phyloP scores from a whole-genome alignment of 75 land plant species.

The Pinus tabuliformis region DNA sequence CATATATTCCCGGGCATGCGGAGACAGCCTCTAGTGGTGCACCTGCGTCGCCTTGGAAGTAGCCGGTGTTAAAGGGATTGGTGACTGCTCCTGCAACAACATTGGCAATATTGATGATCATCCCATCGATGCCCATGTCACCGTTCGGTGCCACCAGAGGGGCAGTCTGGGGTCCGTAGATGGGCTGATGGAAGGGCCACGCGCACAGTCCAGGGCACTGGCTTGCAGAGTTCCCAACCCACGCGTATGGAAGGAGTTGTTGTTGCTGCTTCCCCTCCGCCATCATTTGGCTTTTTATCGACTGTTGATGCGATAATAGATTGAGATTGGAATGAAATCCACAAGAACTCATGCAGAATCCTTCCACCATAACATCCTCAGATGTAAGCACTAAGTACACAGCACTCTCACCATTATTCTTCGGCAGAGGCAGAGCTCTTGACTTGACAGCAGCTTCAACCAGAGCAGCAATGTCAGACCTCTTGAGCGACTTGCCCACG shows the following conservation, averaged over 20 bases:
- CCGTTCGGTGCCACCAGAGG: slow-evolving; percentile 26
- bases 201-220: slow-evolving; percentile 27
- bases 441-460: slow-evolving; percentile 6
- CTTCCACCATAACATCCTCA: slow-evolving; percentile 34
- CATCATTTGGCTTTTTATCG: slow-evolving; percentile 2
- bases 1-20: slow-evolving; percentile 30
- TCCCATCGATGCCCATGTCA: slow-evolving; percentile 26
- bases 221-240: slow-evolving; percentile 19
- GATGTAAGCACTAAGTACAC: slow-evolving; percentile 45
- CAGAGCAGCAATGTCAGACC: slow-evolving; percentile 17
- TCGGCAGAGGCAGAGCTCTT: neutral
- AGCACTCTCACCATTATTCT: slow-evolving; percentile 7
- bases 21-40: slow-evolving; percentile 22
- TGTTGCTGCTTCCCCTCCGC: neutral
- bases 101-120: slow-evolving; percentile 23
- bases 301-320: neutral
- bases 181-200: slow-evolving; percentile 24
- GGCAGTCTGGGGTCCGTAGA: slow-evolving; percentile 16
- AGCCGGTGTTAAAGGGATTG: slow-evolving; percentile 22
- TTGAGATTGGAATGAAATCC: slow-evolving; percentile 16
- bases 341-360: slow-evolving; percentile 45
- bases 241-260: slow-evolving; percentile 19
- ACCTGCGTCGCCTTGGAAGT: slow-evolving; percentile 16
- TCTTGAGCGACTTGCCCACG: slow-evolving; percentile 18
- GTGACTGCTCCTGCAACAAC: slow-evolving; percentile 22